These are phyloP conservation scores for Colletotrichum liaoningense DNA, from an alignment of 2,329 filamentous ascomycete genomes.

Conservation along the genomic window DNA sequence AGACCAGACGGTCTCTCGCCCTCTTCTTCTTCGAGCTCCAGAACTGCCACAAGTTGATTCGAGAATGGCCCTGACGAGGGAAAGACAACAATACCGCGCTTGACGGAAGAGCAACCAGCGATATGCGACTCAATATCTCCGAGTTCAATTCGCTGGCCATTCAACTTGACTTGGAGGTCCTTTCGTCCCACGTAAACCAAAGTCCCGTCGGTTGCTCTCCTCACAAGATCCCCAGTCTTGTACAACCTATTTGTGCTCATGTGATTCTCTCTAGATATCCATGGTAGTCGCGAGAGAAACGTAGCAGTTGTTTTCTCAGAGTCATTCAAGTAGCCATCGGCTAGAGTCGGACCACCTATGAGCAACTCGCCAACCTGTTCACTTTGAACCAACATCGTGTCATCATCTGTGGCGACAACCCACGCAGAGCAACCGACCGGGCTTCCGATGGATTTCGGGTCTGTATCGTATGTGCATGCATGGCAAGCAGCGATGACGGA, in stretches of 20 bases:
- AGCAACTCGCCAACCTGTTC: constrained; percentile 50
- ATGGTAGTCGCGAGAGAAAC: constrained; percentile 56
- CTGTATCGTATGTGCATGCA: not conserved
- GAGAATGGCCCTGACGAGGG: not conserved
- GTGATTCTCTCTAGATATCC: constrained; percentile 41
- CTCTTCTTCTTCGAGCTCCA: not conserved
- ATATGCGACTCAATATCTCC: constrained; percentile 38
- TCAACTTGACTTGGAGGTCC: constrained; percentile 40
- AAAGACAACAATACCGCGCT: constrained; percentile 4
- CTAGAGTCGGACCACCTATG: constrained; percentile 57
- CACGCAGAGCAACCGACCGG: constrained; percentile 40
- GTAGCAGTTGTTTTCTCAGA: constrained; percentile 54
- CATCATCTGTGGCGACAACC: constrained; percentile 45
- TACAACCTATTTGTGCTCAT: constrained; percentile 47
- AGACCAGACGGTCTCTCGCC: not conserved
- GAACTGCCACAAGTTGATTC: constrained; percentile 1
- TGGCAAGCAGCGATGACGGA: constrained; percentile 60
- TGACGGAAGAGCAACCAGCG: not conserved
- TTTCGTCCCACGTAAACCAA: constrained; percentile 37
- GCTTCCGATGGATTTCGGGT: constrained; percentile 36
- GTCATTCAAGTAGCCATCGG: constrained; percentile 61
- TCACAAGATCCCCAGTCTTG: constrained; percentile 56
- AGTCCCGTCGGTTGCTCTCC: constrained; percentile 19
- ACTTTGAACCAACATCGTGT: constrained; percentile 42
- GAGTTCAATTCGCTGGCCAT: constrained; percentile 39